Evolutionary conservation across 495 filamentous ascomycete species (phyloP), one percentile per base, ranked within the genome.

Genomic region (Tuber aestivum): DNA sequence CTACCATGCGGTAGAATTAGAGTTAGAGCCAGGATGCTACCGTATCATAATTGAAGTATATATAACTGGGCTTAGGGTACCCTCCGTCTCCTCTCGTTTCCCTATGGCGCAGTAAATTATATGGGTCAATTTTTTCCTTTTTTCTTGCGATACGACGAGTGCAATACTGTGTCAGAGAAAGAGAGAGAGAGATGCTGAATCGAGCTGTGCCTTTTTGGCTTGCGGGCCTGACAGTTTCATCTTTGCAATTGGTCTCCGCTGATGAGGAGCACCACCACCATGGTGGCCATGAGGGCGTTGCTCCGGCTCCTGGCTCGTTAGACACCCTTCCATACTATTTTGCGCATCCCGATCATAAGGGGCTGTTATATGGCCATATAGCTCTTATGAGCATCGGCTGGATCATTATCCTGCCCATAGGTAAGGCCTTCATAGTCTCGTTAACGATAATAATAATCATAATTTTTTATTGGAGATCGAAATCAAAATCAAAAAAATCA

Each of bases 371-470:
- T 70, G 89, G 87, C 42, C 95, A 99, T 82, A 93, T 97, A 69
- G 86, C 84, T 5, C 85, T 97, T 61, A 96, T 97, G 92, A 85
- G 91, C 23, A 45, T 93, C 27, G 89, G 87, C 21, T 99, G 95
- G 95, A 87, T 94, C 70, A 89, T 97, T 70, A 81, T 97, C 72
- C 87, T 99, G 71, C 95, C 95, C 42, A 84, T 91, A 80, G 90
- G 94, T 96, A 86, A 84, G 90, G 84, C 45, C 42, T 32, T 65
- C 56, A 35, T 35, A 32, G 27, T 35, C 27, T 65, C n/a, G 2
- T 61, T 18, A 61, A 32, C 56, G 32, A 16, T 32, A 35, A 32
- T 32, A 27, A 20, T 65, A 6, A 18, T 65, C 7, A 0, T 18
- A 32, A 32, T 61, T 65, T 18, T 3, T 65, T 18, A 35, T 18